phyloP scores from a whole-genome alignment of 441 rosid genomes.

The Euphorbia corollata region DNA sequence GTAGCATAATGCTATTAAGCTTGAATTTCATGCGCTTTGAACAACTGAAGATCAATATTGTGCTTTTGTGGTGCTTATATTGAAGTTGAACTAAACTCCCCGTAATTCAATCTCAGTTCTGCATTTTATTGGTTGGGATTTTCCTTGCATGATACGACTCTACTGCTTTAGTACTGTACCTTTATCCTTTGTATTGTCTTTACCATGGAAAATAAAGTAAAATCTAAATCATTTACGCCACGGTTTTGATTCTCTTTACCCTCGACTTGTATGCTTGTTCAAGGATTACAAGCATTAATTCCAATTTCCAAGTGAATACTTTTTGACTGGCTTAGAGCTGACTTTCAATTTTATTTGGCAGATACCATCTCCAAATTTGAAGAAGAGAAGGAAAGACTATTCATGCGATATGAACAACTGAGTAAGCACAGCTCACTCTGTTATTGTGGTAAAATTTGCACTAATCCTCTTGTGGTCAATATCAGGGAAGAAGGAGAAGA shows the following conservation, averaged over 20 bases:
- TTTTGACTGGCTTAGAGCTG: constrained; percentile 4
- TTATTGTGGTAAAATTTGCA: constrained; percentile 8
- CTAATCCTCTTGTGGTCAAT: constrained; percentile 20
- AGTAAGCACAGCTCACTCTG: constrained; percentile 36
- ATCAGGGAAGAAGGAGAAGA: constrained; percentile 74
- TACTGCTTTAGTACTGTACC: background rate
- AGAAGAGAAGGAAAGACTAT: constrained; percentile 71
- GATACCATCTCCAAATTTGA: constrained; percentile 63
- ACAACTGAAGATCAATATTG: background rate
- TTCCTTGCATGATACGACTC: background rate
- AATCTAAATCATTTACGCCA: background rate
- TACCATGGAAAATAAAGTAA: background rate
- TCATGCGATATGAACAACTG: constrained; percentile 61
- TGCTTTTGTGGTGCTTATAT: background rate
- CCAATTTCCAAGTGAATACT: background rate
- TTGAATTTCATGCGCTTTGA: no score
- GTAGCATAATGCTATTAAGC: no score
- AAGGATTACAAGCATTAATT: no score
- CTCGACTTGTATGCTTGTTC: background rate
- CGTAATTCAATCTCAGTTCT: background rate
- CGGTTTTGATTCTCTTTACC: background rate
- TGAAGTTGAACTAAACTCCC: no score
- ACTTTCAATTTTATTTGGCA: constrained; percentile 24
- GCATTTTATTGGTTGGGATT: background rate
- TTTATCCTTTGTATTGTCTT: background rate